Base-by-base conservation (phyloP, 192 early-diverging fungal genomes). In the Phycomyces nitens region DNA sequence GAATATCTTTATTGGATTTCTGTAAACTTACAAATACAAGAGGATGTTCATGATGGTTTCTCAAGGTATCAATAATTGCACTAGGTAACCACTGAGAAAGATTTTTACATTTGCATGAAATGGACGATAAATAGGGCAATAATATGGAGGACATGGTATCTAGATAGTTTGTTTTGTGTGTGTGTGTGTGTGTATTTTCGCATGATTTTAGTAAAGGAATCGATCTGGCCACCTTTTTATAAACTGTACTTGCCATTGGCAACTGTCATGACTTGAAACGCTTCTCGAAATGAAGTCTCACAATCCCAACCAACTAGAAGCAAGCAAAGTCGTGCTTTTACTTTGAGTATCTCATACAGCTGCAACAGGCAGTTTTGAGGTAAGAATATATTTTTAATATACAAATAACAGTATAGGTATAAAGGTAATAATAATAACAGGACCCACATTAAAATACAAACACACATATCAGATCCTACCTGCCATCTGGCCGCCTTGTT, bases 81-180 rank as follows among this genome's bases (percentile, higher is more conserved):
- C 53, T 26, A 52, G 61, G 50, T 20, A 62, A 53, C 61, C 61
- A 62, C 15, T 18, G 18, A 26, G 51, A 62, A 20, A 62, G 29
- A 15, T 62, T n/a, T 22, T 21, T 53, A 41, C 61, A 62, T 52
- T 53, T 39, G 11, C 50, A 1, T 1, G 61, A 62, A 21, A 62
- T 52, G 15, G 41, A 53, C 15, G 61, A 62, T 53, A 62, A 41
- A 62, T 53, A 62, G 16, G 61, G 61, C 40, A 62, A 62, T 11
- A 62, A 34, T 8, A 51, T 20, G 21, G 50, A 34, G 11, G 51
- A 42, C 5, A 39, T 53, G 24, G 50, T 38, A 53, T 62, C 61
- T 62, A 53, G 5, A 53, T 24, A 52, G 21, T 29, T 18, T 23
- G 4, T 12, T 54, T 21, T 5, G 20, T 8, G 7, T 0, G 21